phyloP scores from a whole-genome alignment of 352 stramenopile genomes.

The Globisporangium canariense region DNA sequence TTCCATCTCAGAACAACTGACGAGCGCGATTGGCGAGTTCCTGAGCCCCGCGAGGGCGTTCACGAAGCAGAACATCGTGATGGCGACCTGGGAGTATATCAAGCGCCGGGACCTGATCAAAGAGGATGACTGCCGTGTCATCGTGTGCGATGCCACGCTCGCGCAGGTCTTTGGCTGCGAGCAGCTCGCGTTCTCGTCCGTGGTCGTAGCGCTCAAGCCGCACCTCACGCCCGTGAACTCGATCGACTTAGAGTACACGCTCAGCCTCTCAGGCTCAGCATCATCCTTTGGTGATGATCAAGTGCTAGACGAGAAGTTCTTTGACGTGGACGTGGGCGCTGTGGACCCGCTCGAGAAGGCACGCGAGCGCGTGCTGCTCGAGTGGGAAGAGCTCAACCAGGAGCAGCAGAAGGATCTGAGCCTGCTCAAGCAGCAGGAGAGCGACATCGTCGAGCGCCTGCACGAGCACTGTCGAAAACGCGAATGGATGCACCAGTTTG shows the following conservation, averaged over 20 bases:
- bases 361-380: slow-evolving; percentile 31
- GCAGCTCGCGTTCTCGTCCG: slow-evolving; percentile 62
- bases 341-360: slow-evolving; percentile 47
- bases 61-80: slow-evolving; percentile 69
- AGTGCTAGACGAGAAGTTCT: slow-evolving; percentile 48
- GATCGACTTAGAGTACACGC: slow-evolving; percentile 62
- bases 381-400: slow-evolving; percentile 62
- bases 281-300: slow-evolving; percentile 17
- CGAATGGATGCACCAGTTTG: slow-evolving; percentile 73
- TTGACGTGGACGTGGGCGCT: slow-evolving; percentile 54
- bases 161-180: slow-evolving; percentile 60
- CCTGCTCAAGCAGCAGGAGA: slow-evolving; percentile 57
- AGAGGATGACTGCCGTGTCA: slow-evolving; percentile 73
- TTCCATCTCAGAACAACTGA: slow-evolving; percentile 46
- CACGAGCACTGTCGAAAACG: slow-evolving; percentile 44
- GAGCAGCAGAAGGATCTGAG: slow-evolving; percentile 62
- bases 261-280: slow-evolving; percentile 30
- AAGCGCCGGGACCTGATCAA: slow-evolving; percentile 76
- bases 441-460: slow-evolving; percentile 48
- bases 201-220: slow-evolving; percentile 63
- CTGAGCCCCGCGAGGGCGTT: slow-evolving; percentile 41
- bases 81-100: slow-evolving; percentile 79
- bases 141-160: slow-evolving; percentile 56
- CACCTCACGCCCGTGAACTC: slow-evolving; percentile 51
- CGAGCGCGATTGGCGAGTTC: slow-evolving; percentile 35